Evolutionary conservation across 257 asterid species (phyloP).

Genomic region (Fraxinus pennsylvanica): DNA sequence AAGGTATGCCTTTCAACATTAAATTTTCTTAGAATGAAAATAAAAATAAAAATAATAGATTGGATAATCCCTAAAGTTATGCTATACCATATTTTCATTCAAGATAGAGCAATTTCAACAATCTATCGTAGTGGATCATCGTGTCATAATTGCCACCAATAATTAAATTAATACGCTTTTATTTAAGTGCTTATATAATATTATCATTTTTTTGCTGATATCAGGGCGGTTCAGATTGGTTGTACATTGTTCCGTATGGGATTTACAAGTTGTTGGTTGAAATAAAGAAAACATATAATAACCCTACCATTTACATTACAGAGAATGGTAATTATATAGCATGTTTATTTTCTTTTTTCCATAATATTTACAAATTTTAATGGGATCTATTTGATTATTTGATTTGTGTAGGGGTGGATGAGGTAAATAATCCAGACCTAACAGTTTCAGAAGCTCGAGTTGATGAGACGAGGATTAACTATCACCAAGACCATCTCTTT

Average conservation of each 20-base stretch:
- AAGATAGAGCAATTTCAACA: neutral
- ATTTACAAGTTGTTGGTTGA: slow-evolving; percentile 22
- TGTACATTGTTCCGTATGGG: slow-evolving; percentile 7
- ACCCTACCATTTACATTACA: slow-evolving; percentile 33
- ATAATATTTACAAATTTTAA: no score
- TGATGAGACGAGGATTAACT: neutral
- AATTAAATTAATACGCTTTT: no score
- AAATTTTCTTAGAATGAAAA: no score
- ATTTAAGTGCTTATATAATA: no score
- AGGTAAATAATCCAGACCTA: slow-evolving; percentile 13
- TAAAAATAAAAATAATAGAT: neutral
- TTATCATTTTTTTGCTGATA: no score
- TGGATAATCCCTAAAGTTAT: no score
- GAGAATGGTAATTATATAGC: slow-evolving; percentile 29
- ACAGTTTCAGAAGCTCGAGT: slow-evolving; percentile 9
- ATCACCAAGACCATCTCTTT: slow-evolving; percentile 27
- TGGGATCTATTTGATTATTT: slow-evolving; percentile 7
- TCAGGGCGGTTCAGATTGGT: slow-evolving; percentile 30
- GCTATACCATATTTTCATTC: no score
- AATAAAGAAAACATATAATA: slow-evolving; percentile 11
- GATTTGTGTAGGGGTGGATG: slow-evolving; percentile 2
- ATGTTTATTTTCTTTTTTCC: neutral
- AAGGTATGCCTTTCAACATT: slow-evolving; percentile 10
- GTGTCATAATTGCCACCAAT: neutral
- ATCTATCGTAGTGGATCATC: neutral